Evolutionary conservation across 306 rosid genomes (phyloP), one percentile per base, ranked within the genome.

Genomic region (Astragalus glycyphyllos): DNA sequence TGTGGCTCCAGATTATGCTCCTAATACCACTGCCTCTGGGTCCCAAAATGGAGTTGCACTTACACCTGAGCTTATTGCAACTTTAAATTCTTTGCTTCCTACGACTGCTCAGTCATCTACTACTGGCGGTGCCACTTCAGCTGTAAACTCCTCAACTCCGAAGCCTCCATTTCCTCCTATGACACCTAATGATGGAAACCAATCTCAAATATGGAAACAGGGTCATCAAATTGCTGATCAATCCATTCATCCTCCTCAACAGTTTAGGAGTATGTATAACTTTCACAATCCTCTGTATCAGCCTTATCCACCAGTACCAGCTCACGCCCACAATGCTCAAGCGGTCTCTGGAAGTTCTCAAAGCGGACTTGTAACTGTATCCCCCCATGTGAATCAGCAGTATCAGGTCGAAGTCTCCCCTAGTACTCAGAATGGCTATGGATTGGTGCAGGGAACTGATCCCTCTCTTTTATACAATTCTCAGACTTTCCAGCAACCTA

Each of bases 61-160:
- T 77, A 94, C 99, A 9, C 99, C 99, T 2, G 99, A 94, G 84
- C 95, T 94, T 49, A 87, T 94, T 86, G 97, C 97, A 62, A 85
- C 97, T 58, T 84, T 94, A 71, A 86, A 92, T 72, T 74, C 95
- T 45, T 79, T 91, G 7, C 81, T 94, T 41, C 99, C 99, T 77
- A 80, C 87, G 59, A 84, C 81, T 73, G 61, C 88, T 12, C 95
- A 87, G 66, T 59, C 86, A 45, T 72, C 97, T 78, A 78, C 77
- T 53, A 31, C 79, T 55, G 92, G 89, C 50, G 81, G 85, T 77
- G 69, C 85, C 34, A 87, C 82, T 80, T 46, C 83, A 23, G 79
- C 79, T n/a, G 69, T 75, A 59, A 87, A 74, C 68, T 75, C 90
- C 77, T 84, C 81, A 9, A 72, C 72, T 15, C 32, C 64, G 64